Percentiles rank a stretch among this genome's conserved stretches.
Conservation (phyloP, 192 early-diverging fungal genomes). For the Endogone sp. region DNA sequence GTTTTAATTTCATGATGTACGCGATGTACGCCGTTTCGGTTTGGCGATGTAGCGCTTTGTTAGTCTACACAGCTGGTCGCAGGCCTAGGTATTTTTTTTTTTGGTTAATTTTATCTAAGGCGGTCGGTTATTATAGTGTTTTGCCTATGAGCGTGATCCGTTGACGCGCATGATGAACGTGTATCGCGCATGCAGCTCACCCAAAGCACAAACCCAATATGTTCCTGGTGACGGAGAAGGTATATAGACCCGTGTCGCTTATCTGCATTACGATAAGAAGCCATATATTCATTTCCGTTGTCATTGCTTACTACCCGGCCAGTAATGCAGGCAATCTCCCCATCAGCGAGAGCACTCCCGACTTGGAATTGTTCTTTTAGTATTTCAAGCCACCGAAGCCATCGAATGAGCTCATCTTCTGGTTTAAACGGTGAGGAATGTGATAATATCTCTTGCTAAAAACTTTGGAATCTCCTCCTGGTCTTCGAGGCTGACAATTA, state of each 20-base stretch:
- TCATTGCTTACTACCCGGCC: background rate
- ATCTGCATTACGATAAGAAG: no score
- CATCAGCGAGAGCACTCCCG: no score
- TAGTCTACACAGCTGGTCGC: background rate
- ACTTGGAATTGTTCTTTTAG: constrained; percentile 7
- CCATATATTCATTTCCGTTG: background rate
- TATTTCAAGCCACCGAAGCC: constrained; percentile 9
- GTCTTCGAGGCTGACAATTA: background rate
- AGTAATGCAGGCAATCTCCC: background rate
- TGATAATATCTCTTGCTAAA: background rate
- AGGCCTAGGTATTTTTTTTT: background rate
- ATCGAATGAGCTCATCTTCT: constrained; percentile 8
- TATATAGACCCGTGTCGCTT: no score
- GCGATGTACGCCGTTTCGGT: background rate
- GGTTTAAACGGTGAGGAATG: constrained; percentile 4
- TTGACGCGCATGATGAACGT: no score
- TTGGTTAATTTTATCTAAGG: no score
- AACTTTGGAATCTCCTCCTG: background rate
- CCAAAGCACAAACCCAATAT: background rate
- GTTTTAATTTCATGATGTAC: no score
- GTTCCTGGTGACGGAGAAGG: background rate
- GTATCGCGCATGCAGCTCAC: background rate
- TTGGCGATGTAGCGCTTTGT: background rate
- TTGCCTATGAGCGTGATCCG: no score
- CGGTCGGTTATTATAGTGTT: no score